phyloP scores from a whole-genome alignment of 164 flowering plant species.

The Nelumbo lutea region DNA sequence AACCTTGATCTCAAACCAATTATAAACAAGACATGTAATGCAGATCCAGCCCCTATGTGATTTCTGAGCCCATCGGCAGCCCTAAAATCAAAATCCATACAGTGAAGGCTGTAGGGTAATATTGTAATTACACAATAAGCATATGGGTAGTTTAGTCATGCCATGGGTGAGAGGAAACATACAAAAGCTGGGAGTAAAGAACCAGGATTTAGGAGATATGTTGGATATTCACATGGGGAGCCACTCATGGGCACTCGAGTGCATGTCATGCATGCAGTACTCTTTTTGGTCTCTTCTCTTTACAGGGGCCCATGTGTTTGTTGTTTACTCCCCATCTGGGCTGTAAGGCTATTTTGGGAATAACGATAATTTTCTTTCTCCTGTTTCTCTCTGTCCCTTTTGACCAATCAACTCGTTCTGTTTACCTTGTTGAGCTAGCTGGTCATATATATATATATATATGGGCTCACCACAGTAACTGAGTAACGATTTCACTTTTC shows the following conservation, averaged over 20 bases:
- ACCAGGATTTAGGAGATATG: not conserved
- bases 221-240: conserved; percentile 30
- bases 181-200: conserved; percentile 6
- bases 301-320: conserved; percentile 18
- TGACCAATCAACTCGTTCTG: not conserved
- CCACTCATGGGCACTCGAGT: conserved; percentile 30
- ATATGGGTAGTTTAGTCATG: not conserved
- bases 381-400: not conserved
- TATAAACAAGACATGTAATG: too few species aligned
- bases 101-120: not conserved
- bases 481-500: too few species aligned
- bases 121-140: not conserved
- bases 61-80: too few species aligned
- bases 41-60: too few species aligned
- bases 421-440: too few species aligned
- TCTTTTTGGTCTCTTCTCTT: conserved; percentile 13
- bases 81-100: too few species aligned
- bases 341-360: not conserved
- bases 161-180: not conserved
- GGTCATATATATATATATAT: too few species aligned
- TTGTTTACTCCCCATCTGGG: not conserved
- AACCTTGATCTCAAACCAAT: too few species aligned
- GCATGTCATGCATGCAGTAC: conserved; percentile 18
- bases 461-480: too few species aligned
- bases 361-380: not conserved